Evolutionary conservation across 345 rosid species (phyloP).

Genomic region (Turritis glabra): DNA sequence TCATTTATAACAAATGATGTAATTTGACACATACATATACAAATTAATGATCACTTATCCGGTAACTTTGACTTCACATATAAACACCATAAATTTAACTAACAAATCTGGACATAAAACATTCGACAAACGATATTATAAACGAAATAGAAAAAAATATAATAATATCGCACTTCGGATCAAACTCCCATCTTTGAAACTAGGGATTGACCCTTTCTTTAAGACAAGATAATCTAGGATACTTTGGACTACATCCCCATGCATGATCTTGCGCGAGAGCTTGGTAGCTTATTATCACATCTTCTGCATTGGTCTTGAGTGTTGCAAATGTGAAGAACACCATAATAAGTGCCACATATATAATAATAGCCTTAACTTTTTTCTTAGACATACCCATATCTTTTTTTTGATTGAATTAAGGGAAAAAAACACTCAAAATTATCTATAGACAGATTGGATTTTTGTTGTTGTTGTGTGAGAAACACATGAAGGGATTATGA

Average conservation of each 20-base stretch:
- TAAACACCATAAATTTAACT: background rate
- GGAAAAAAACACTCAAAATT: background rate
- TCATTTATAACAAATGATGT: background rate
- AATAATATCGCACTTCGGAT: background rate
- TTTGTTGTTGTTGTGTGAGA: background rate
- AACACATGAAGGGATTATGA: constrained; percentile 8
- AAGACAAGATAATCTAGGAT: background rate
- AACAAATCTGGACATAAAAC: background rate
- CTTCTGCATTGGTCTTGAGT: constrained; percentile 31
- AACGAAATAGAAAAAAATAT: background rate
- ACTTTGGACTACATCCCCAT: constrained; percentile 29
- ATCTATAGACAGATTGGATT: background rate
- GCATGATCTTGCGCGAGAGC: constrained; percentile 8
- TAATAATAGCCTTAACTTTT: background rate
- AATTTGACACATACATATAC: background rate
- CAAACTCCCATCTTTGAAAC: constrained; percentile 1
- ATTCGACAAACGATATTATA: background rate
- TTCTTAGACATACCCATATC: constrained; percentile 11
- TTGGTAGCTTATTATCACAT: constrained; percentile 21
- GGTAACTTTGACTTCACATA: background rate
- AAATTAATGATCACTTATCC: background rate
- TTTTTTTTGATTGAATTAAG: background rate
- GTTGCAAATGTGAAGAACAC: constrained; percentile 25
- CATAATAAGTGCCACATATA: constrained; percentile 18
- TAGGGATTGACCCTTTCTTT: constrained; percentile 12